Percentiles rank a stretch among this genome's conserved stretches.
phyloP scores from a whole-genome alignment of 805 yeast genomes.

The Candida corydali region DNA sequence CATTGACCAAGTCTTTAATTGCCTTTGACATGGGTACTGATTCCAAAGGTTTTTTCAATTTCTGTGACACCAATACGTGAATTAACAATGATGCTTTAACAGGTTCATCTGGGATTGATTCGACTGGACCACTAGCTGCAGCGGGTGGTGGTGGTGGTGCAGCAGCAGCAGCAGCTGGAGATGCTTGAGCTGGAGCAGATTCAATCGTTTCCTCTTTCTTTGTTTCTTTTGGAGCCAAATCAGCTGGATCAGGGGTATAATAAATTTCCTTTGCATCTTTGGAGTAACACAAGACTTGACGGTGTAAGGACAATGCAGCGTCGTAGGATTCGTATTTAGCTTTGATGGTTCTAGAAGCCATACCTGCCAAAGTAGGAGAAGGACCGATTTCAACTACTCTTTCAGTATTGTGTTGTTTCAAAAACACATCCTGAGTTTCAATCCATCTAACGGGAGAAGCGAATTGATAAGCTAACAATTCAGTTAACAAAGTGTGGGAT shows the following conservation, averaged over 20 bases:
- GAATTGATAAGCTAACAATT: slow-evolving; percentile 95
- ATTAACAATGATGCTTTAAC: slow-evolving; percentile 77
- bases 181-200: slow-evolving; percentile 49
- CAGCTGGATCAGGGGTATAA: slow-evolving; percentile 82
- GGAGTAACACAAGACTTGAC: slow-evolving; percentile 93
- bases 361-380: slow-evolving; percentile 96
- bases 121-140: slow-evolving; percentile 75
- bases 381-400: slow-evolving; percentile 99
- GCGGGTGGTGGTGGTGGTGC: slow-evolving; percentile 59
- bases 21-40: slow-evolving; percentile 87
- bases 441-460: slow-evolving; percentile 99
- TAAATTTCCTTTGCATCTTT: slow-evolving; percentile 96
- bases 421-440: slow-evolving; percentile 97
- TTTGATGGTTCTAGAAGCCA: slow-evolving; percentile 95
- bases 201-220: slow-evolving; percentile 32
- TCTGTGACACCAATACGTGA: slow-evolving; percentile 91
- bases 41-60: slow-evolving; percentile 86
- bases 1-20: slow-evolving; percentile 95
- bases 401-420: slow-evolving; percentile 91
- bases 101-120: slow-evolving; percentile 84
- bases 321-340: slow-evolving; percentile 97
- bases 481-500: slow-evolving; percentile 91
- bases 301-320: slow-evolving; percentile 88
- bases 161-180: slow-evolving; percentile 55
- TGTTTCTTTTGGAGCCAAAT: slow-evolving; percentile 29